These are phyloP conservation scores for Mucor velutinosus DNA, from an alignment of 371 early-diverging fungal species.

Conservation along the genomic window DNA sequence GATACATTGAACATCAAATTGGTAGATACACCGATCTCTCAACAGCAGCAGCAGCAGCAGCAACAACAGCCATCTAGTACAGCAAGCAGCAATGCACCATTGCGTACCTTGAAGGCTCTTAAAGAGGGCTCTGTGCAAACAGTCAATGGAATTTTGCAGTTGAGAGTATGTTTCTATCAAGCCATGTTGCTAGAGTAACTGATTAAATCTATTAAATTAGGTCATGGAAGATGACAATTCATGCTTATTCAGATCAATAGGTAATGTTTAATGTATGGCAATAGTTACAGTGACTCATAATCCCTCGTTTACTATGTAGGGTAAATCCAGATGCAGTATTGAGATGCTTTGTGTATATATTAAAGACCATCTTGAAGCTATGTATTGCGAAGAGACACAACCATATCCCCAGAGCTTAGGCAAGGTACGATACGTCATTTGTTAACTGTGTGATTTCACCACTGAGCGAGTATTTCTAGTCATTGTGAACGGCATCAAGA, in stretches of 20 bases:
- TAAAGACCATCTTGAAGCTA: slow-evolving; percentile 23
- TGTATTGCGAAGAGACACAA: slow-evolving; percentile 35
- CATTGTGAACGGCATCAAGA: slow-evolving; percentile 15
- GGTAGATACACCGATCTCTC: slow-evolving; percentile 4
- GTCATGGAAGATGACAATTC: slow-evolving; percentile 59
- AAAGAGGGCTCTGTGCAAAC: slow-evolving; percentile 17
- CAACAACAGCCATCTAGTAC: background rate
- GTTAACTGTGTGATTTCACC: background rate
- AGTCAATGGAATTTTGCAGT: slow-evolving; percentile 7
- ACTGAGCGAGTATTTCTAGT: background rate
- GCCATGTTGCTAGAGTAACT: background rate
- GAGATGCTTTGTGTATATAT: slow-evolving; percentile 40
- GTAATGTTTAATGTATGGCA: slow-evolving; percentile 14
- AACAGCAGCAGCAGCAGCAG: background rate
- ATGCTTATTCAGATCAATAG: slow-evolving; percentile 56
- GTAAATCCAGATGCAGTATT: slow-evolving; percentile 56
- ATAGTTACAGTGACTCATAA: background rate
- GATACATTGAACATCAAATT: slow-evolving; percentile 38
- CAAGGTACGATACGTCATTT: slow-evolving; percentile 28
- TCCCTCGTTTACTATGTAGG: slow-evolving; percentile 24
- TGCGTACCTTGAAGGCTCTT: background rate
- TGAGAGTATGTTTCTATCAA: slow-evolving; percentile 13
- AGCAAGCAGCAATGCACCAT: background rate
- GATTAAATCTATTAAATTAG: slow-evolving; percentile 18
- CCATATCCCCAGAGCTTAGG: slow-evolving; percentile 30